phyloP scores from a whole-genome alignment of 169 alveolate species.

The Babesia sp. region DNA sequence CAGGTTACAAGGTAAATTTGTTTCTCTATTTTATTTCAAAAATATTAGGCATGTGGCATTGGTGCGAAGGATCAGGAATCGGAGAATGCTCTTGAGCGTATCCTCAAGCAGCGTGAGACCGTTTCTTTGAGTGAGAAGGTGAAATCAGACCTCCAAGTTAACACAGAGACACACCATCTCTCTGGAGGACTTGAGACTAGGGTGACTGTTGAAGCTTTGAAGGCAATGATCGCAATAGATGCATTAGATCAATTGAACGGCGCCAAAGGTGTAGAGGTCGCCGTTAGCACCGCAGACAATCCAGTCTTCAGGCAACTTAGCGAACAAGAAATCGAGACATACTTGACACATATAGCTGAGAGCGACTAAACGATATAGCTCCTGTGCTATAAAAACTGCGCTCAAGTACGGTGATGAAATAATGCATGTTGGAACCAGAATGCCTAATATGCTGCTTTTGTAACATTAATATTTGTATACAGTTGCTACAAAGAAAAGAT shows the following conservation, averaged over 20 bases:
- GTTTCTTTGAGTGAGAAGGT: slow-evolving; percentile 70
- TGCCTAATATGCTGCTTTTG: no score
- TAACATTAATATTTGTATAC: no score
- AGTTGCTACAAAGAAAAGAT: no score
- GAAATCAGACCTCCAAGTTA: slow-evolving; percentile 66
- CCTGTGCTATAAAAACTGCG: no score
- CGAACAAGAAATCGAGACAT: slow-evolving; percentile 84
- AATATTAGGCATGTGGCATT: slow-evolving; percentile 82
- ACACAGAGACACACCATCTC: slow-evolving; percentile 61
- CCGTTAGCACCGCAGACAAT: slow-evolving; percentile 82
- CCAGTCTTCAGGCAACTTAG: slow-evolving; percentile 85
- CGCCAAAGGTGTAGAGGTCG: slow-evolving; percentile 89
- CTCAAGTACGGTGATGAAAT: no score
- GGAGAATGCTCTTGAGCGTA: slow-evolving; percentile 82
- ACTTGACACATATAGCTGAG: slow-evolving; percentile 86
- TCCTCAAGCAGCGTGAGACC: slow-evolving; percentile 67
- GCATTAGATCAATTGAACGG: slow-evolving; percentile 77
- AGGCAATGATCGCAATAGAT: slow-evolving; percentile 72
- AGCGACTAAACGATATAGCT: slow-evolving; percentile 65
- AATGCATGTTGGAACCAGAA: no score
- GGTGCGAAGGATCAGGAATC: slow-evolving; percentile 92
- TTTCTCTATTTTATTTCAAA: neutral
- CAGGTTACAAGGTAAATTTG: slow-evolving; percentile 83
- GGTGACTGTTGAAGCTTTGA: slow-evolving; percentile 71
- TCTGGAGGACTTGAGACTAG: slow-evolving; percentile 55